Evolutionary conservation across 495 filamentous ascomycete genomes (phyloP).

Genomic region (Hyaloscypha bicolor): DNA sequence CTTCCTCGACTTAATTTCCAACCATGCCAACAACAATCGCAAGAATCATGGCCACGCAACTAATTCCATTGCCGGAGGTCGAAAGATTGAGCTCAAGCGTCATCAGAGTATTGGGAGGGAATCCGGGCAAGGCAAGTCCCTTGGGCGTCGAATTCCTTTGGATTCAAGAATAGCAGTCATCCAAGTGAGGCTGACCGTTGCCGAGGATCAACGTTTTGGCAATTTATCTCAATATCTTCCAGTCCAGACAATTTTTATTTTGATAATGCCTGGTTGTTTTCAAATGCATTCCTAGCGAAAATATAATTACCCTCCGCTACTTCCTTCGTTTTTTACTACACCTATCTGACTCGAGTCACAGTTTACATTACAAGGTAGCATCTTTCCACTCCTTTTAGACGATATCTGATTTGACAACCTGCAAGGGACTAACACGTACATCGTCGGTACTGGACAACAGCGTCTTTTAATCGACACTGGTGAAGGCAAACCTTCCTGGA

Average conservation of each 20-base stretch:
- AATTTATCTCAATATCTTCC: too few relatives aligned
- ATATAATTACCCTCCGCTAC: neutral
- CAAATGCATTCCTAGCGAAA: too few relatives aligned
- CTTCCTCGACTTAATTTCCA: neutral
- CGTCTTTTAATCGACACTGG: conserved; percentile 83
- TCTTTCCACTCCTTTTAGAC: neutral
- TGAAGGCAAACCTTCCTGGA: conserved; percentile 59
- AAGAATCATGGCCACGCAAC: conserved; percentile 34
- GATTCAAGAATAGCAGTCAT: too few relatives aligned
- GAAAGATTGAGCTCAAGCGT: conserved; percentile 65
- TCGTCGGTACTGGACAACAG: conserved; percentile 68
- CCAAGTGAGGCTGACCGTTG: neutral
- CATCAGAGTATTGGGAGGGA: conserved; percentile 77
- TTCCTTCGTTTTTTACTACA: neutral
- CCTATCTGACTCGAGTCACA: conserved; percentile 1
- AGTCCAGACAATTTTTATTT: too few relatives aligned
- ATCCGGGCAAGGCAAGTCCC: conserved; percentile 69
- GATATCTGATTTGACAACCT: conserved; percentile 1
- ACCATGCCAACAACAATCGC: conserved; percentile 6
- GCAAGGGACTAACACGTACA: conserved; percentile 82
- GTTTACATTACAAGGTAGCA: conserved; percentile 54
- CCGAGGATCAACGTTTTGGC: neutral
- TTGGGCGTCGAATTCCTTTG: too few relatives aligned
- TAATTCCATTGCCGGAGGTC: conserved; percentile 60
- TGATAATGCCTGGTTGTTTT: too few relatives aligned